Percentiles rank a stretch among this genome's conserved stretches.
These are phyloP conservation scores for Crucibulum laeve DNA, from an alignment of 768 basidiomycete genomes.

Conservation along the genomic window DNA sequence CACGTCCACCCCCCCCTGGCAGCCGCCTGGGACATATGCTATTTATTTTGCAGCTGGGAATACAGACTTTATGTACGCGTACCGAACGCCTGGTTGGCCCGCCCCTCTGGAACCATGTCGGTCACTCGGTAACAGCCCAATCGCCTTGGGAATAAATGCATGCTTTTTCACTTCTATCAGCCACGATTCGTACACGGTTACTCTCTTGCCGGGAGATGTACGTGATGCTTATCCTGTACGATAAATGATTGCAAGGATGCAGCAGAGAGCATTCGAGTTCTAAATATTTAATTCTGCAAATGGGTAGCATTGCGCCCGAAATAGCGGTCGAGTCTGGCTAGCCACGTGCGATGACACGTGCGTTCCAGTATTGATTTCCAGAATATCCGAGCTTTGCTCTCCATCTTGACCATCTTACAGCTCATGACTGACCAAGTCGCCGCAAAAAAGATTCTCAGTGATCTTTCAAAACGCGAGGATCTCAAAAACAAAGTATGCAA, in stretches of 20 bases:
- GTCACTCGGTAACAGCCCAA: neutral
- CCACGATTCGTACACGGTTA: too few relatives aligned
- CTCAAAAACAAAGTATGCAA: constrained; percentile 74
- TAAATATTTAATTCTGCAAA: too few relatives aligned
- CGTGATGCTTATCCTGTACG: too few relatives aligned
- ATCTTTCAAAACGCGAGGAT: constrained; percentile 69
- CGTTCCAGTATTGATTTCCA: too few relatives aligned
- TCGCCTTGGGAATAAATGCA: constrained; percentile 2
- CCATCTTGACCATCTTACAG: neutral
- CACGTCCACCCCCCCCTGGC: neutral
- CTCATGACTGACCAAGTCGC: constrained; percentile 56
- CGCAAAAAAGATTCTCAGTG: constrained; percentile 68
- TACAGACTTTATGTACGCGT: neutral
- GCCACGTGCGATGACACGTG: too few relatives aligned
- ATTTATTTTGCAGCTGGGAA: constrained; percentile 2
- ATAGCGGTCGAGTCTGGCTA: neutral
- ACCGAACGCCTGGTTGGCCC: constrained; percentile 2
- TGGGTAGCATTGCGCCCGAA: too few relatives aligned
- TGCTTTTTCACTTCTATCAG: neutral
- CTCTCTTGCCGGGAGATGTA: too few relatives aligned
- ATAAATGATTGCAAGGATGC: too few relatives aligned
- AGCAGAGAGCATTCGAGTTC: too few relatives aligned
- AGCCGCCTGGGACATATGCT: neutral
- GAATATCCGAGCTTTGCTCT: neutral
- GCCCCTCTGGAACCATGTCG: neutral